phyloP scores from a whole-genome alignment of 306 rosid genomes.

The Medicago lupulina region DNA sequence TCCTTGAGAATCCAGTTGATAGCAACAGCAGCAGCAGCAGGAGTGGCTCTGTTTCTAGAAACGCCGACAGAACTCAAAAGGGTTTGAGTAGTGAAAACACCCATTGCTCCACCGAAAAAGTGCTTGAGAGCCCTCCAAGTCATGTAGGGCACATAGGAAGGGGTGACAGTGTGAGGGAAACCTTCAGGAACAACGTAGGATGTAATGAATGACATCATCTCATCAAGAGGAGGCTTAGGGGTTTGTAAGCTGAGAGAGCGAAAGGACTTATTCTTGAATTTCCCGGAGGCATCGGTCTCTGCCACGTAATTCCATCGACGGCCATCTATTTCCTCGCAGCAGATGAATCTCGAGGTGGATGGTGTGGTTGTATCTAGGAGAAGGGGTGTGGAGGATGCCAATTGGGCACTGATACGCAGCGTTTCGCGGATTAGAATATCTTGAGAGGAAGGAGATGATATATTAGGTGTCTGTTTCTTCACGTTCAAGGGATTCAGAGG shows the following conservation, averaged over 20 bases:
- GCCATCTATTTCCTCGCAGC: conserved; percentile 92
- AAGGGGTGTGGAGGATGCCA: conserved; percentile 57
- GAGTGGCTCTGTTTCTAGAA: conserved; percentile 69
- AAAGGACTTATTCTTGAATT: conserved; percentile 67
- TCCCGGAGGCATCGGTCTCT: conserved; percentile 56
- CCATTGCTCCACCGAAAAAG: conserved; percentile 99
- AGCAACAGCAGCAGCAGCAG: conserved; percentile 94
- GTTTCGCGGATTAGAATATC: conserved; percentile 84
- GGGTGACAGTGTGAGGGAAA: conserved; percentile 83
- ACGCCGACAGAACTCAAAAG: conserved; percentile 91
- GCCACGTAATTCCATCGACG: conserved; percentile 89
- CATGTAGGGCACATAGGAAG: conserved; percentile 97
- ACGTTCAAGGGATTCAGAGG: conserved; percentile 52
- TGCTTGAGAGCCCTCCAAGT: conserved; percentile 98
- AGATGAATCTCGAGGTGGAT: conserved; percentile 53
- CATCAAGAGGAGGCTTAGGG: conserved; percentile 69
- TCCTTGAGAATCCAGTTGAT: conserved; percentile 98
- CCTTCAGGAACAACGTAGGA: conserved; percentile 99
- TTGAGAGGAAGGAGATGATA: conserved; percentile 46
- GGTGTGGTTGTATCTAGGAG: conserved; percentile 27
- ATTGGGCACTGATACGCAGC: conserved; percentile 77
- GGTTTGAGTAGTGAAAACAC: conserved; percentile 95
- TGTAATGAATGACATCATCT: conserved; percentile 64
- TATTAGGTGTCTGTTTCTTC: conserved; percentile 54
- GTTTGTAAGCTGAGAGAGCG: conserved; percentile 71